Percentiles rank a stretch among this genome's conserved stretches.
phyloP scores from a whole-genome alignment of 305 asterid genomes.

The Fraxinus velutina region DNA sequence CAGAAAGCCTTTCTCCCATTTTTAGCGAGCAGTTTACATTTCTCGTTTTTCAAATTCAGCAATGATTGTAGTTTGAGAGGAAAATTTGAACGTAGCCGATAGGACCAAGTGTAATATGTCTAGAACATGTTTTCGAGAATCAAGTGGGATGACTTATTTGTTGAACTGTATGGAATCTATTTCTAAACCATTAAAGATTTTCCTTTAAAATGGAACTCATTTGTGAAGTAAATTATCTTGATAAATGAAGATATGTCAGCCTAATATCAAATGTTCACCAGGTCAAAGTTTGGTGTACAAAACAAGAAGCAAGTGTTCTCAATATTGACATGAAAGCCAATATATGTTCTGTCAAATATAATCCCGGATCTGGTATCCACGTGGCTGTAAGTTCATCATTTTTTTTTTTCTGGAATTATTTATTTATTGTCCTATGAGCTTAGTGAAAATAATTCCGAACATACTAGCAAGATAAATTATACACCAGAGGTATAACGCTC shows the following conservation, averaged over 20 bases:
- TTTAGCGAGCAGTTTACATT: neutral
- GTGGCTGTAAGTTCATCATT: constrained; percentile 54
- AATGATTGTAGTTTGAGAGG: neutral
- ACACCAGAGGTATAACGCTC: constrained; percentile 2
- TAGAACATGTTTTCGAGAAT: neutral
- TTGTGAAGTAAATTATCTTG: neutral
- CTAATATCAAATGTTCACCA: constrained; percentile 32
- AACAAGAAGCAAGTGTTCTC: constrained; percentile 80
- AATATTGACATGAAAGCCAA: constrained; percentile 91
- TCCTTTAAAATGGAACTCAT: neutral
- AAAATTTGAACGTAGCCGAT: neutral
- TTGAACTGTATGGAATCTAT: neutral
- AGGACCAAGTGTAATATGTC: neutral
- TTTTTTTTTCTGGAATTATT: neutral
- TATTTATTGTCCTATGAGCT: constrained; percentile 3
- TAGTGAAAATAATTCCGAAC: neutral
- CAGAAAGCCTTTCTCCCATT: neutral
- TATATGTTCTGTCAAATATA: constrained; percentile 83
- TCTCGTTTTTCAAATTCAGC: neutral
- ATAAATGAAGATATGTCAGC: neutral
- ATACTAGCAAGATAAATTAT: constrained; percentile 9
- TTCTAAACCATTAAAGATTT: neutral
- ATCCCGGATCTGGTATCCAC: constrained; percentile 75
- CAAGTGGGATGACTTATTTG: neutral
- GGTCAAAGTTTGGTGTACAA: constrained; percentile 90